A percentile compares a stretch with the other conserved stretches of the same genome.
These are phyloP conservation scores for Xerocomus tenax DNA, from an alignment of 1,284 basidiomycete species.

Conservation along the genomic window DNA sequence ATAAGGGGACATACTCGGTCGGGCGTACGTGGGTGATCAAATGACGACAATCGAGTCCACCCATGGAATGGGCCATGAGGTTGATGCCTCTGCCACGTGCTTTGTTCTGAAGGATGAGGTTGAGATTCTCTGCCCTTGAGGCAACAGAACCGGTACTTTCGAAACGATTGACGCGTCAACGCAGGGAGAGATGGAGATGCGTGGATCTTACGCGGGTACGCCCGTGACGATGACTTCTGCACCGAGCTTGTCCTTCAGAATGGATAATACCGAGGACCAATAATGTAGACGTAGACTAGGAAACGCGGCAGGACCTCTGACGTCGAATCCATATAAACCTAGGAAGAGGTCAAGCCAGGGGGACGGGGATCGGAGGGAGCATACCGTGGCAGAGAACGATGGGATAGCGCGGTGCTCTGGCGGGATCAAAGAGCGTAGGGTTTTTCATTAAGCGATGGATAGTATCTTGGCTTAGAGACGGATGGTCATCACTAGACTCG, in stretches of 20 bases:
- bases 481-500: background rate
- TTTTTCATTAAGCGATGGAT: constrained; percentile 70
- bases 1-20: constrained; percentile 75
- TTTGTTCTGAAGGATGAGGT: constrained; percentile 64
- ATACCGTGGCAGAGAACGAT: constrained; percentile 92
- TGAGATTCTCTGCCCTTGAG: constrained; percentile 72
- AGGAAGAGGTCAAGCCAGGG: constrained; percentile 11
- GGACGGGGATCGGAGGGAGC: constrained; percentile 17
- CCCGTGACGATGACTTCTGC: constrained; percentile 93
- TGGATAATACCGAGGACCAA: constrained; percentile 84
- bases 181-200: background rate
- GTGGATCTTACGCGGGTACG: constrained; percentile 71
- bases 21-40: constrained; percentile 83
- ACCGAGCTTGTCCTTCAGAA: constrained; percentile 76
- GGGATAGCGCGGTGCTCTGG: constrained; percentile 76
- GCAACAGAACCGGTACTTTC: constrained; percentile 83
- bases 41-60: constrained; percentile 88
- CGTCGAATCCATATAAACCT: constrained; percentile 95
- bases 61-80: constrained; percentile 96
- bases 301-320: constrained; percentile 68
- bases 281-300: constrained; percentile 85
- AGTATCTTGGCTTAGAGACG: constrained; percentile 32
- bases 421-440: constrained; percentile 64
- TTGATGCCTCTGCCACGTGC: constrained; percentile 74
- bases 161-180: background rate